Conservation (phyloP, 2,329 filamentous ascomycete species). For the Phialocephala subalpina region DNA sequence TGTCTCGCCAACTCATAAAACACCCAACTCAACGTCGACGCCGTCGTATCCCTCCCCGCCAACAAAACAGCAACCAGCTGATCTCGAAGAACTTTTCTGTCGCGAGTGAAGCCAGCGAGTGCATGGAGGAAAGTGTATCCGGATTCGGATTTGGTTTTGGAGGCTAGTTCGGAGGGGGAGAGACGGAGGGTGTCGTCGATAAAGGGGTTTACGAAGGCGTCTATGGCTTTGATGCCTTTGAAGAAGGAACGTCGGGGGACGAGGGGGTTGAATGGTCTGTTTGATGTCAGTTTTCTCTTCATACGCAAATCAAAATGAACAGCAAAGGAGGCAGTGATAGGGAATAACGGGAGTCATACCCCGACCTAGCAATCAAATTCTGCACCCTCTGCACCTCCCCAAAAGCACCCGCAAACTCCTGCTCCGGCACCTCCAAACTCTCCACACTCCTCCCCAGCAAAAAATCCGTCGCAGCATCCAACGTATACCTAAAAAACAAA, state of each 20-base stretch:
- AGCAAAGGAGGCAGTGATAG: not conserved
- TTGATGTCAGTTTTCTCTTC: slow-evolving; percentile 8
- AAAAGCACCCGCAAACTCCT: slow-evolving; percentile 83
- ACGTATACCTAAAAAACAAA: slow-evolving; percentile 83
- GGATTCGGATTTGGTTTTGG: slow-evolving; percentile 74
- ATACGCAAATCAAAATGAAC: not conserved
- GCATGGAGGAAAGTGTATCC: slow-evolving; percentile 88
- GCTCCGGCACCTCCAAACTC: slow-evolving; percentile 60
- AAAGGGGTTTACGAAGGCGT: slow-evolving; percentile 79
- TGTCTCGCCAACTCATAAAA: slow-evolving; percentile 83
- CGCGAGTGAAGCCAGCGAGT: slow-evolving; percentile 80
- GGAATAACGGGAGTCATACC: slow-evolving; percentile 48
- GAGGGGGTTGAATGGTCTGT: slow-evolving; percentile 65
- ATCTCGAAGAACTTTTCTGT: slow-evolving; percentile 77
- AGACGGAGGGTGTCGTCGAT: slow-evolving; percentile 78
- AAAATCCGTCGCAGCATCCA: slow-evolving; percentile 89
- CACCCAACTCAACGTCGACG: slow-evolving; percentile 79
- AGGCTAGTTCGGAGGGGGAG: slow-evolving; percentile 73
- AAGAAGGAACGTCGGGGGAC: slow-evolving; percentile 73
- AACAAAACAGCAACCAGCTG: slow-evolving; percentile 85
- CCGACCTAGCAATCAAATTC: slow-evolving; percentile 69
- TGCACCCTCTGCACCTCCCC: slow-evolving; percentile 80
- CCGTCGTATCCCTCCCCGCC: slow-evolving; percentile 88
- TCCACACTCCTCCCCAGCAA: slow-evolving; percentile 80
- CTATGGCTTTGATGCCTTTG: slow-evolving; percentile 70